Base-by-base conservation (phyloP, 805 yeast genomes). In the Metschnikowia chrysomelidarum region DNA sequence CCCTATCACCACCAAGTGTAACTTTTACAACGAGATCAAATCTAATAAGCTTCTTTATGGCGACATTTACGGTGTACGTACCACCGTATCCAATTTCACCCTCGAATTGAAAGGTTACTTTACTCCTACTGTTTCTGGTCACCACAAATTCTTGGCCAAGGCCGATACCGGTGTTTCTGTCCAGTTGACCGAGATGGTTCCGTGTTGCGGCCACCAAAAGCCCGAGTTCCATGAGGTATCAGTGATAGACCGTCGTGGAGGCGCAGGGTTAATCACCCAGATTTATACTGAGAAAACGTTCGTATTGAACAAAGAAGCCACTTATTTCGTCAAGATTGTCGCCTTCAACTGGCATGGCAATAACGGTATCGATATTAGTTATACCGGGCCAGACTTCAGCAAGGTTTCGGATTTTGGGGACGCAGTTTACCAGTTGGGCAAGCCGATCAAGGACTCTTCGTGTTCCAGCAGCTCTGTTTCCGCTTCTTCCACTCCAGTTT, bases 101-200 rank as follows among this genome's bases (percentile, higher is more conserved):
- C 11, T 38, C 19, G 42, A 38, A 9, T 37, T 43, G 32, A 23
- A 34, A 1, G 47, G 47, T 3, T 41, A 25, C 27, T 43, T 43
- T 25, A 19, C 23, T 1, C 41, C 47, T 4, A 24, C 24, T 10
- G 7, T 13, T 1, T 22, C 40, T 14, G 45, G 47, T 16, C 7
- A 11, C 11, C 43, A 37, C 41, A 30, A 27, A 5, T 40, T 43
- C 24, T 25, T 29, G 10, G 20, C 40, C n/a, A n/a, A 16, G 9
- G 34, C 47, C 7, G 47, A 43, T 15, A 41, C 40, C 18, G 47
- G 47, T 17, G 47, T 36, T 4, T 35, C 41, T 3, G 25, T 43
- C 19, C 40, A 38, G 11, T 31, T 43, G n/a, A 31, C 36, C 12
- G 24, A 24, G 3, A 45, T 41, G 4, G 22, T 27, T 7, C 14